These are phyloP conservation scores for Ogataea degrootiae DNA, from an alignment of 805 yeast genomes.

Conservation along the genomic window DNA sequence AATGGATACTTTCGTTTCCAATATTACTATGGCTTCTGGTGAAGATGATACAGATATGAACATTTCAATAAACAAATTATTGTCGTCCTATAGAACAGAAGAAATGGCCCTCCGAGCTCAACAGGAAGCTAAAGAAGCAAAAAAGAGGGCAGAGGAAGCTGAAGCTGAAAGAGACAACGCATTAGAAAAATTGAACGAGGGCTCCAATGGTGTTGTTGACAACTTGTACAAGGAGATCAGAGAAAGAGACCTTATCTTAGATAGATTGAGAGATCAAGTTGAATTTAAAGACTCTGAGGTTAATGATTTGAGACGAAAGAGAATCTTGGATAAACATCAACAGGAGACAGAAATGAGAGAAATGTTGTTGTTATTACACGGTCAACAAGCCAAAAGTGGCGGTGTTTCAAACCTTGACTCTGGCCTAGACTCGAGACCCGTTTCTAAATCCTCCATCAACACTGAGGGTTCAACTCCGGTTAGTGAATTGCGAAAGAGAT, in stretches of 20 bases:
- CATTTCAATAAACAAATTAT: slow-evolving; percentile 68
- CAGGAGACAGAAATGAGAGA: slow-evolving; percentile 77
- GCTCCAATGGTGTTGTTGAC: slow-evolving; percentile 70
- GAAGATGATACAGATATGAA: slow-evolving; percentile 66
- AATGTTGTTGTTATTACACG: slow-evolving; percentile 58
- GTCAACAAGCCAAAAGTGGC: slow-evolving; percentile 22
- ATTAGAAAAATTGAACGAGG: slow-evolving; percentile 38
- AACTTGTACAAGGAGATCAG: slow-evolving; percentile 54
- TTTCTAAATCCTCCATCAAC: slow-evolving; percentile 7
- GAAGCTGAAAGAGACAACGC: slow-evolving; percentile 37
- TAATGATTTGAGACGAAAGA: slow-evolving; percentile 56
- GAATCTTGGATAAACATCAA: slow-evolving; percentile 62
- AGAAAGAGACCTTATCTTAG: slow-evolving; percentile 57
- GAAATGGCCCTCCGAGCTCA: slow-evolving; percentile 76
- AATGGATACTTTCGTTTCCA: slow-evolving; percentile 51
- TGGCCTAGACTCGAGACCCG: neutral
- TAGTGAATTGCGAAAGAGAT: slow-evolving; percentile 33
- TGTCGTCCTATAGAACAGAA: slow-evolving; percentile 74
- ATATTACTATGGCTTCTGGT: slow-evolving; percentile 46
- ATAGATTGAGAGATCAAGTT: slow-evolving; percentile 56
- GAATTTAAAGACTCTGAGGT: slow-evolving; percentile 57
- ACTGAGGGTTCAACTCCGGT: slow-evolving; percentile 15
- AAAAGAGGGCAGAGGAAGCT: slow-evolving; percentile 36
- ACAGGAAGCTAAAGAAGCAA: slow-evolving; percentile 37
- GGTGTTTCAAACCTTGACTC: slow-evolving; percentile 14